phyloP scores from a whole-genome alignment of 2,329 filamentous ascomycete genomes.

The Paramyrothecium sp. region DNA sequence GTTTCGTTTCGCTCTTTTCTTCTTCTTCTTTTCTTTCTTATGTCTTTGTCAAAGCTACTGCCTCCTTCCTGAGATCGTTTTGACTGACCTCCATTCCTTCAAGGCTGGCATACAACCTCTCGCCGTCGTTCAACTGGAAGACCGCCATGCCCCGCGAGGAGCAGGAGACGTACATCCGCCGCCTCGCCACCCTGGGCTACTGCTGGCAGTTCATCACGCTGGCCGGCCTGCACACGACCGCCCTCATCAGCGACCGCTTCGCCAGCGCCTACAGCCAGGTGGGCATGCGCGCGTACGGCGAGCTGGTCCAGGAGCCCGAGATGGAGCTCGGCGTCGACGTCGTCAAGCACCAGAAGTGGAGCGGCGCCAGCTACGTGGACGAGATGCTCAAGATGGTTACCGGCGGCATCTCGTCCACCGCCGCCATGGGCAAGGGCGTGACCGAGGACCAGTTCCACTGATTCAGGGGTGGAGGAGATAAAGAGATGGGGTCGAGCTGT shows the following conservation, averaged over 20 bases:
- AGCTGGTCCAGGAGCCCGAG: conserved; percentile 97
- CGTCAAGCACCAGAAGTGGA: conserved; percentile 99
- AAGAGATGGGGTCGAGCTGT: no score
- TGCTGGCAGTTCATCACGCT: conserved; percentile 99
- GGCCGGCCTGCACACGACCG: conserved; percentile 92
- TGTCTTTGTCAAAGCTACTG: neutral
- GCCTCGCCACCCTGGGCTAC: conserved; percentile 85
- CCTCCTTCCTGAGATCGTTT: neutral
- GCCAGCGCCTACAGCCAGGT: conserved; percentile 74
- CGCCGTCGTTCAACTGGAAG: conserved; percentile 99
- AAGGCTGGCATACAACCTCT: conserved; percentile 96
- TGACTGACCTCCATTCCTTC: conserved; percentile 11
- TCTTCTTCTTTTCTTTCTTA: neutral
- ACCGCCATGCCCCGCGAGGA: conserved; percentile 86
- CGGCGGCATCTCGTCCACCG: conserved; percentile 86
- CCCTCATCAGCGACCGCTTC: conserved; percentile 88
- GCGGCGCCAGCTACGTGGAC: conserved; percentile 90
- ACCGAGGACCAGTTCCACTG: conserved; percentile 89
- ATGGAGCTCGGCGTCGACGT: conserved; percentile 90
- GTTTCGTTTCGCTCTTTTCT: neutral
- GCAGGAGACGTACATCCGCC: conserved; percentile 95
- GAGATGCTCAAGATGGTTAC: conserved; percentile 96
- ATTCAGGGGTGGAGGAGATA: neutral
- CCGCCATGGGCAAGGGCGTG: conserved; percentile 95
- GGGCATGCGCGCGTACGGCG: conserved; percentile 95